Conservation (phyloP, 2,329 filamentous ascomycete genomes). For the Talaromyces sp. region DNA sequence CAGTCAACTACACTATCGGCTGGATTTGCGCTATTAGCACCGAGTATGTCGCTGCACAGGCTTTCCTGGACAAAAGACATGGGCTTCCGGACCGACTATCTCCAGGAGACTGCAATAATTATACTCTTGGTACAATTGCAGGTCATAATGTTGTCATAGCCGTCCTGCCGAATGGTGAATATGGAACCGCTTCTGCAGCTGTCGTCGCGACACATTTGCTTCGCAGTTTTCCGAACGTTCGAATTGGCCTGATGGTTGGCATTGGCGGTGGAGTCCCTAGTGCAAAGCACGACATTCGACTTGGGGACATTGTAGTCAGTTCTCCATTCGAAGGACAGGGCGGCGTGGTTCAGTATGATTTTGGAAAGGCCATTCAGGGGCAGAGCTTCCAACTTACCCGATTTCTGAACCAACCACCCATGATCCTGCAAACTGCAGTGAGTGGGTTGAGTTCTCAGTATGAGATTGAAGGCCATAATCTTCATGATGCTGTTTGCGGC, state of each 20-base stretch:
- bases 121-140: constrained; percentile 28
- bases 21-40: constrained; percentile 42
- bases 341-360: constrained; percentile 23
- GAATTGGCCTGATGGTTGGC: constrained; percentile 45
- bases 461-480: constrained; percentile 24
- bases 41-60: constrained; percentile 39
- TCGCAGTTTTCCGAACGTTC: constrained; percentile 28
- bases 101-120: constrained; percentile 27
- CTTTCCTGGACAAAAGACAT: constrained; percentile 42
- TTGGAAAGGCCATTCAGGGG: constrained; percentile 21
- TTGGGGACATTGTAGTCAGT: constrained; percentile 27
- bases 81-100: constrained; percentile 20
- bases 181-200: constrained; percentile 31
- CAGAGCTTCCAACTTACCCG: constrained; percentile 20
- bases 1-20: constrained; percentile 21
- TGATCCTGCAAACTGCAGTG: constrained; percentile 16
- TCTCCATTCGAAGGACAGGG: constrained; percentile 15
- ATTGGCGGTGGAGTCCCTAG: constrained; percentile 36
- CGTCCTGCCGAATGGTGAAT: constrained; percentile 29
- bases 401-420: constrained; percentile 22
- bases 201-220: constrained; percentile 31
- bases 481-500: constrained; percentile 42
- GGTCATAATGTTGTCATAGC: constrained; percentile 32
- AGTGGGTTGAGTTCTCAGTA: constrained; percentile 15
- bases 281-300: constrained; percentile 27